These are phyloP conservation scores for Graphilbum fragrans DNA, from an alignment of 2,329 filamentous ascomycete species.

Conservation along the genomic window DNA sequence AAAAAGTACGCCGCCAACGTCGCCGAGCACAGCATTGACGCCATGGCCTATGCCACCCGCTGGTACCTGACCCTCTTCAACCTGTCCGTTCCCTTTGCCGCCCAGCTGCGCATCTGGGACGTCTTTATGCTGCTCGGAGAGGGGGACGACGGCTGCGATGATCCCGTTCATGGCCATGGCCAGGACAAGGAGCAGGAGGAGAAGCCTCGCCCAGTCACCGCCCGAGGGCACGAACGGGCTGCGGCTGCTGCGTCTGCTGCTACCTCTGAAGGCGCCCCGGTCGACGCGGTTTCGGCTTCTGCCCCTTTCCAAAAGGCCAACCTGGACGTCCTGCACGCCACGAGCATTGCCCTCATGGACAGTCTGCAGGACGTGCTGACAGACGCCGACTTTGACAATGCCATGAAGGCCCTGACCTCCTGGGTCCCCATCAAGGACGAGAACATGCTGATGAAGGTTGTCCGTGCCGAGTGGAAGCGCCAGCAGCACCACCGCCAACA, in stretches of 20 bases:
- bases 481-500: constrained; percentile 30
- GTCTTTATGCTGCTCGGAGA: constrained; percentile 92
- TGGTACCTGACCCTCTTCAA: constrained; percentile 99
- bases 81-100: constrained; percentile 85
- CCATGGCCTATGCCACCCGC: constrained; percentile 86
- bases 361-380: constrained; percentile 79
- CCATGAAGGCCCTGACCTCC: constrained; percentile 91
- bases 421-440: constrained; percentile 93
- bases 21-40: constrained; percentile 66
- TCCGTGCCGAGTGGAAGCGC: constrained; percentile 73
- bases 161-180: background rate
- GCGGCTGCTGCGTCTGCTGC: constrained; percentile 18
- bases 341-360: constrained; percentile 80
- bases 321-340: constrained; percentile 80
- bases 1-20: constrained; percentile 61
- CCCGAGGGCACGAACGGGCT: too few species aligned
- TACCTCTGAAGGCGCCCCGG: background rate
- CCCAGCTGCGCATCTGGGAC: constrained; percentile 93
- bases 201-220: background rate
- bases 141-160: background rate
- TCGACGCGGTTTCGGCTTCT: background rate
- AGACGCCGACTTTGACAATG: constrained; percentile 91
- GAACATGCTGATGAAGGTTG: constrained; percentile 83
- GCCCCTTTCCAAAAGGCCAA: constrained; percentile 4
- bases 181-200: background rate